Percentiles rank a stretch among this genome's conserved stretches.
phyloP scores from a whole-genome alignment of 768 basidiomycete species.

The Cubamyces lactineus region DNA sequence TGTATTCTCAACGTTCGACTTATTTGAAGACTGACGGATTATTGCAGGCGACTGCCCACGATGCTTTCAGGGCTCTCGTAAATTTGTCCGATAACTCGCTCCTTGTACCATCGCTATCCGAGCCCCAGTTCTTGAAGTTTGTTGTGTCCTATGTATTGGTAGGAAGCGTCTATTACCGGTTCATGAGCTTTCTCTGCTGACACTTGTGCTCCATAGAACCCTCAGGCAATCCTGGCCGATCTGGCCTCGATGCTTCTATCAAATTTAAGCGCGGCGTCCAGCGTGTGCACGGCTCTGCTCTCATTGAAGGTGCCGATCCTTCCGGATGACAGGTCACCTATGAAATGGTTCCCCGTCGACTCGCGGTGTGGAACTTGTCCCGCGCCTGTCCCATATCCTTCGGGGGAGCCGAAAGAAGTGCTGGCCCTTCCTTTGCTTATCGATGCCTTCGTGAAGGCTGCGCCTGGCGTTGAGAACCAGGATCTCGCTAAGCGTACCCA shows the following conservation, averaged over 20 bases:
- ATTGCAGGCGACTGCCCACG: conserved; percentile 82
- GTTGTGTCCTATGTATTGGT: conserved; percentile 87
- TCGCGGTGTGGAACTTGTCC: conserved; percentile 82
- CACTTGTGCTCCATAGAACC: conserved; percentile 57
- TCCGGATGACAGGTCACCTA: conserved; percentile 48
- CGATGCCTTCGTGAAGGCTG: conserved; percentile 85
- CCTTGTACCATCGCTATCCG: conserved; percentile 67
- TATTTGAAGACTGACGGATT: neutral
- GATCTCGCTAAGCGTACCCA: conserved; percentile 53
- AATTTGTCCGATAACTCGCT: conserved; percentile 88
- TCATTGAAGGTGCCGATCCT: conserved; percentile 69
- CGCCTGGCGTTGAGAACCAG: conserved; percentile 51
- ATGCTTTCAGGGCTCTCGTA: conserved; percentile 91
- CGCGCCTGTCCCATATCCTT: conserved; percentile 72
- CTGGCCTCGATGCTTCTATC: conserved; percentile 96
- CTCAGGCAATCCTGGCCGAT: conserved; percentile 89
- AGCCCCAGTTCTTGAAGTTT: conserved; percentile 75
- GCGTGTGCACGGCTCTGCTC: conserved; percentile 66
- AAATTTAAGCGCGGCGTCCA: conserved; percentile 82
- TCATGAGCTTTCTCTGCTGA: neutral
- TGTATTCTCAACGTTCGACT: conserved; percentile 30
- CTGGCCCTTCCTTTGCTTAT: conserved; percentile 80
- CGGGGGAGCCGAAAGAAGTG: conserved; percentile 53
- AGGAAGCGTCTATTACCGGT: conserved; percentile 36
- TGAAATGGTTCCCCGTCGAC: conserved; percentile 69